Evolutionary conservation across 345 rosid species (phyloP).

Genomic region (Salix arbutifolia): DNA sequence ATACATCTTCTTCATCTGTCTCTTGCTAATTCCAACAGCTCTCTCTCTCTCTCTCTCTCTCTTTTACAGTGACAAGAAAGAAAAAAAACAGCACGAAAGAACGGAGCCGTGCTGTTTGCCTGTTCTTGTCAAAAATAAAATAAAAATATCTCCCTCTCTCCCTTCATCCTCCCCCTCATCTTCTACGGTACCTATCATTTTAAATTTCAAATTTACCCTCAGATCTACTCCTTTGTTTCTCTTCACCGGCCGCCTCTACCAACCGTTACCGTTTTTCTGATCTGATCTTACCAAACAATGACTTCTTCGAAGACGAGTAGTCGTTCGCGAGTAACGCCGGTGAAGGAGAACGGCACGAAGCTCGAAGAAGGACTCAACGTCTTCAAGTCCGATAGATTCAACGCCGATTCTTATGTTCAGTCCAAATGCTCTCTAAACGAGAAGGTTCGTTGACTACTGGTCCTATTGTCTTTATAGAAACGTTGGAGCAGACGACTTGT

Average conservation of each 20-base stretch:
- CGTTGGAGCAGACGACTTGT: background rate
- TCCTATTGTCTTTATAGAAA: background rate
- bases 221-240: background rate
- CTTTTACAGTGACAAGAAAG: too few relatives aligned
- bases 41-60: too few relatives aligned
- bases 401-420: conserved; percentile 86
- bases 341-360: conserved; percentile 69
- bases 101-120: background rate
- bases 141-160: background rate
- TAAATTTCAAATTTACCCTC: background rate
- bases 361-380: conserved; percentile 76
- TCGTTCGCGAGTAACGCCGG: conserved; percentile 55
- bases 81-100: background rate
- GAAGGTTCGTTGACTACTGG: conserved; percentile 44
- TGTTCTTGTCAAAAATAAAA: background rate
- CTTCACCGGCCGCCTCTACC: background rate
- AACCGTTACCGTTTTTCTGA: background rate
- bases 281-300: background rate
- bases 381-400: conserved; percentile 91
- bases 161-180: background rate
- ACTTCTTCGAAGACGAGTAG: conserved; percentile 52
- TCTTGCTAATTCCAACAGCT: background rate
- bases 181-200: background rate
- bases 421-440: conserved; percentile 95
- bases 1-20: background rate